These are phyloP conservation scores for Coemansia sp. DNA, from an alignment of 192 early-diverging fungal genomes.

Conservation along the genomic window DNA sequence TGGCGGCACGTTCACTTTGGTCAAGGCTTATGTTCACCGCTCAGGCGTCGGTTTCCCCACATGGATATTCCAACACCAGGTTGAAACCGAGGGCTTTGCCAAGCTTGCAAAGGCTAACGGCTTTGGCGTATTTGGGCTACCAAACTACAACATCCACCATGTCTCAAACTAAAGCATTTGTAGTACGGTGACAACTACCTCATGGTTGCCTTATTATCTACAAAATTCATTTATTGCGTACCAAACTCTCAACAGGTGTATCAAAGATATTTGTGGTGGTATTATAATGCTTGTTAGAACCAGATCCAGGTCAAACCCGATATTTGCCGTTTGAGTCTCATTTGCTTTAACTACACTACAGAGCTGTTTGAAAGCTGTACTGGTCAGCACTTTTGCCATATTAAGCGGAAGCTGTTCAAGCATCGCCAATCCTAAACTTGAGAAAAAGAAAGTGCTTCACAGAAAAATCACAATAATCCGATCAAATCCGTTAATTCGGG, in stretches of 20 bases:
- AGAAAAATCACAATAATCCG: too few relatives aligned
- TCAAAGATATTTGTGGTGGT: too few relatives aligned
- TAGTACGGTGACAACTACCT: not conserved
- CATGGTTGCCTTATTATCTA: not conserved
- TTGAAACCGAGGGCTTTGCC: conserved; percentile 74
- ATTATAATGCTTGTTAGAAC: too few relatives aligned
- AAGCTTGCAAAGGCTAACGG: conserved; percentile 69
- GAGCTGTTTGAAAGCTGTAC: too few relatives aligned
- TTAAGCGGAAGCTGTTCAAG: too few relatives aligned
- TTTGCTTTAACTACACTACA: too few relatives aligned
- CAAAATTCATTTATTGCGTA: not conserved
- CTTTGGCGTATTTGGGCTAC: conserved; percentile 64
- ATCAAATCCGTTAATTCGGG: too few relatives aligned
- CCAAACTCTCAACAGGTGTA: not conserved
- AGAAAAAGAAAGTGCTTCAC: too few relatives aligned
- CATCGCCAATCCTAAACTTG: too few relatives aligned
- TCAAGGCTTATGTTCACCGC: conserved; percentile 67
- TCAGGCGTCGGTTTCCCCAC: conserved; percentile 66
- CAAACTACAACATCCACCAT: conserved; percentile 65
- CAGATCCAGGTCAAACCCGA: too few relatives aligned
- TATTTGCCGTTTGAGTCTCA: too few relatives aligned
- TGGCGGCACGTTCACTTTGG: conserved; percentile 68
- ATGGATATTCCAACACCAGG: conserved; percentile 63
- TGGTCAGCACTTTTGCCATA: too few relatives aligned
- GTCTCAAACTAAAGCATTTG: conserved; percentile 19